Evolutionary conservation across 1,139 yeast species (phyloP).

Genomic region (Kodamaea anthophila): DNA sequence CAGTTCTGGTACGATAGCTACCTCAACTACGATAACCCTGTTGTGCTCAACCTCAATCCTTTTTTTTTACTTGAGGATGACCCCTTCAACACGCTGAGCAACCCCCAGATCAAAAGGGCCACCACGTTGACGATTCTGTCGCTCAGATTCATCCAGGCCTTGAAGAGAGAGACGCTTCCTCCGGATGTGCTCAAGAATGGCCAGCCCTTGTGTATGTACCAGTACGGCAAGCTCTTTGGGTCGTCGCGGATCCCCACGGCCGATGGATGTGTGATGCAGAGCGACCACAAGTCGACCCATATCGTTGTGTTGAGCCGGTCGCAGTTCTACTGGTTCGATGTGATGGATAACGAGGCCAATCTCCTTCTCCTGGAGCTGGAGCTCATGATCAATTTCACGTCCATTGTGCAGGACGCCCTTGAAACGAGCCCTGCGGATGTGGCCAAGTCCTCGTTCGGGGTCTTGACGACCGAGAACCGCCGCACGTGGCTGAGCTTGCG

Average conservation of each 20-base stretch:
- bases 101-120: conserved; percentile 72
- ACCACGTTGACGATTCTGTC: conserved; percentile 76
- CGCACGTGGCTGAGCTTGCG: conserved; percentile 79
- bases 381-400: conserved; percentile 65
- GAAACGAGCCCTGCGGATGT: conserved; percentile 56
- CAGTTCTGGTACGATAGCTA: conserved; percentile 93
- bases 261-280: conserved; percentile 79
- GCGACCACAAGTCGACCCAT: conserved; percentile 69
- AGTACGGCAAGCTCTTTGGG: conserved; percentile 79
- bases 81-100: conserved; percentile 60
- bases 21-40: conserved; percentile 80
- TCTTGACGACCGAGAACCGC: conserved; percentile 82
- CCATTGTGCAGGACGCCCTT: conserved; percentile 68
- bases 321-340: conserved; percentile 93
- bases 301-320: conserved; percentile 80
- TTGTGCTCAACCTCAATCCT: conserved; percentile 81
- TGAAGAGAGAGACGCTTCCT: conserved; percentile 69
- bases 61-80: conserved; percentile 86
- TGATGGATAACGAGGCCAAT: conserved; percentile 65
- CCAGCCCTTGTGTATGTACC: conserved; percentile 81
- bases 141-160: conserved; percentile 70
- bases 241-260: conserved; percentile 77
- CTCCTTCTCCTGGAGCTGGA: conserved; percentile 69
- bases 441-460: conserved; percentile 82
- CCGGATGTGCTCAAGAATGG: conserved; percentile 63